Evolutionary conservation across 495 filamentous ascomycete species (phyloP), one percentile per base, ranked within the genome.

Genomic region (Penicillium subrubescens): DNA sequence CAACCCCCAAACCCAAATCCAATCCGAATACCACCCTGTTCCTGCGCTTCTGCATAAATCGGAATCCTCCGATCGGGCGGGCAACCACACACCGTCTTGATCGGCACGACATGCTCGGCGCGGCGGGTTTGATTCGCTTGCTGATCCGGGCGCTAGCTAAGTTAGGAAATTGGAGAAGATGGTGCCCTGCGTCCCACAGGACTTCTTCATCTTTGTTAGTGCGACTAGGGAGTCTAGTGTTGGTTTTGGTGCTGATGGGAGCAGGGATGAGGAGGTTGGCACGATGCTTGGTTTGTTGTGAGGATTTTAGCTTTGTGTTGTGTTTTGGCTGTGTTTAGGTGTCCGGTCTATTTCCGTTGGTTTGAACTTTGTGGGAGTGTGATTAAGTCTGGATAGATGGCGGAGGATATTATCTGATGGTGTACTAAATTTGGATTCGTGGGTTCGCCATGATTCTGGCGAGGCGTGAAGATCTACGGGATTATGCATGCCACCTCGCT

Each of bases 101-200:
- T 63, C 59, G 23, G 34, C 59, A 23, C 5, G 54, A 44, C 52
- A 72, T 72, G 70, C 19, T 31, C 41, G 29, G 5, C 5, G n/a
- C 33, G 5, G 11, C 17, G 15, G 14, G 15, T 52, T 8, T 65
- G 67, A 70, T 72, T 71, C 55, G 69, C 31, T 27, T 25, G 66
- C 15, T 34, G 59, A 64, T 69, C 59, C 17, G 29, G 8, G 25
- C 52, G 35, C 61, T 64, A 60, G 41, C 11, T 50, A 21, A 17
- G 25, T 15, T 29, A 29, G 58, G 29, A 10, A 21, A 19, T 37
- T 31, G 39, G 27, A 37, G 41, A 52, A 48, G 23, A 6, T 33
- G 56, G 56, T 39, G 39, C 17, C 34, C 21, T 19, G 35, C 55
- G 55, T 19, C 55, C 55, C 21, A 37, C 21, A 8, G 43, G 5